Evolutionary conservation across 345 rosid genomes (phyloP).

Genomic region (Toxicodendron radicans): DNA sequence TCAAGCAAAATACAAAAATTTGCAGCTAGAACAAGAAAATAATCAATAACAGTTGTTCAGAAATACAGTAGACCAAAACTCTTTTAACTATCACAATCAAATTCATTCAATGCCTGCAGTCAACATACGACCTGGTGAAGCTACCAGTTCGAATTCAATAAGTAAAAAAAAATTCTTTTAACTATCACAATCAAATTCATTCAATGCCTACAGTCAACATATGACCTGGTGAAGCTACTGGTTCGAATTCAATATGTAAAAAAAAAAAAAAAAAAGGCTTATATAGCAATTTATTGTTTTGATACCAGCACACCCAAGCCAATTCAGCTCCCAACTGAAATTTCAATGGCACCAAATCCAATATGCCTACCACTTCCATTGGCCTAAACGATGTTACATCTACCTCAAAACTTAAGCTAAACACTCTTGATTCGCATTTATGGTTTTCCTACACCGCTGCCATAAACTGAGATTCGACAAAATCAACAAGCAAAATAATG

Average conservation of each 20-base stretch:
- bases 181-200: background rate
- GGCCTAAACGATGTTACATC: background rate
- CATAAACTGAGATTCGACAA: background rate
- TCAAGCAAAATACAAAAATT: background rate
- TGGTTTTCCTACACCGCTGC: background rate
- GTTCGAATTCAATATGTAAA: no score
- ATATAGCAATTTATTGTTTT: no score
- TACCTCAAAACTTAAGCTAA: background rate
- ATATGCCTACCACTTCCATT: background rate
- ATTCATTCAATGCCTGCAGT: background rate
- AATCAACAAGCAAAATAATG: background rate
- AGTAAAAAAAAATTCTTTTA: background rate
- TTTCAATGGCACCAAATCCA: background rate
- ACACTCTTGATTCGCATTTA: background rate
- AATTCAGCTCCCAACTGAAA: background rate
- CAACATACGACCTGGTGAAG: background rate
- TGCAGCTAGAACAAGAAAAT: background rate
- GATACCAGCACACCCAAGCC: background rate
- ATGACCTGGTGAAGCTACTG: background rate
- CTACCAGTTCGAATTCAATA: no score
- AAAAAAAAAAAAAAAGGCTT: no score
- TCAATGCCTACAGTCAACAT: background rate
- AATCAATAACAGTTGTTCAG: background rate
- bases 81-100: background rate
- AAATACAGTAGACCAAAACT: background rate